phyloP scores from a whole-genome alignment of 73 alveolate genomes.

The Effrenium voratum region DNA sequence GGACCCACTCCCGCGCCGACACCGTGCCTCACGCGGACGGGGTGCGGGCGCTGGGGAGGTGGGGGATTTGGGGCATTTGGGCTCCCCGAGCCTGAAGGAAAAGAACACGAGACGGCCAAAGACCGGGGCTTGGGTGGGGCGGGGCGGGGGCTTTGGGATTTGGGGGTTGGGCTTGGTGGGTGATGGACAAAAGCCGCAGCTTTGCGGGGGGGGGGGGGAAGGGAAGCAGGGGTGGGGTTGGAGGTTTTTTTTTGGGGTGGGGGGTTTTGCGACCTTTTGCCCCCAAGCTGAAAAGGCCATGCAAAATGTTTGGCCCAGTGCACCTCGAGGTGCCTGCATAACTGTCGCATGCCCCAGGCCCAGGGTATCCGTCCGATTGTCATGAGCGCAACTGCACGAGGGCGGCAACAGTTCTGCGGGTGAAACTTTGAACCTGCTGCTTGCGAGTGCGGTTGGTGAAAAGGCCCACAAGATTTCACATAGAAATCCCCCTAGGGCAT shows the following conservation, averaged over 20 bases:
- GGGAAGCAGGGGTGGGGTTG: not conserved
- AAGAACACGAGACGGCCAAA: no score
- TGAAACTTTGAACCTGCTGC: no score
- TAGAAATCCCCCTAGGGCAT: no score
- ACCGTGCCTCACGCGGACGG: slow-evolving; percentile 25
- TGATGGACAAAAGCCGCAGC: not conserved
- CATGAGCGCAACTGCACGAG: no score
- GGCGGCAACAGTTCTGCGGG: no score
- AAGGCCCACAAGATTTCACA: no score
- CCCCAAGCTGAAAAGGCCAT: no score
- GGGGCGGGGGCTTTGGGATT: not conserved
- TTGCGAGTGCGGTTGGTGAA: no score
- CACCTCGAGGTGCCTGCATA: no score
- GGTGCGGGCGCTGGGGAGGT: not conserved
- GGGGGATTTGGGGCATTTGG: not conserved
- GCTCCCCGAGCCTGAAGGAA: not conserved
- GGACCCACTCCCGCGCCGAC: slow-evolving; percentile 51
- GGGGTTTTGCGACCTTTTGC: not conserved
- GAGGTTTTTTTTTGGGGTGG: not conserved
- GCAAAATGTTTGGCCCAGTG: no score
- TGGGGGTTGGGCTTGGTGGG: not conserved
- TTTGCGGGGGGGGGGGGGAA: not conserved
- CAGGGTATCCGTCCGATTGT: no score
- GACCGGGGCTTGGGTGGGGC: not conserved
- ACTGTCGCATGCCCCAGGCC: no score